Conservation (phyloP, 768 basidiomycete species). For the Leccinum barrowsii region DNA sequence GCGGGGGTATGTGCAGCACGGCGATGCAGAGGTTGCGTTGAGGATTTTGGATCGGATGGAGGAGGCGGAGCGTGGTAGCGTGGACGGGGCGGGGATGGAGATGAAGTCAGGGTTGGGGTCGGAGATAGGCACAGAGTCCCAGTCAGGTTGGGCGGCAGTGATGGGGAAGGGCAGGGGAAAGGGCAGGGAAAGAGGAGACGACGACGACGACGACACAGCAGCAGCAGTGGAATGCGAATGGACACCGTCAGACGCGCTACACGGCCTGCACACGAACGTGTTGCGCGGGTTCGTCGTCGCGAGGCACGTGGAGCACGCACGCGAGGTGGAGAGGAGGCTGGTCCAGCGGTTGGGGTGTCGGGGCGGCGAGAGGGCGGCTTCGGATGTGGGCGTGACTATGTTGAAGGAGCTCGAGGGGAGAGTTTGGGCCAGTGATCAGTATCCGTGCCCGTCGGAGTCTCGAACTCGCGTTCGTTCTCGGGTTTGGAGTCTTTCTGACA, state of each 20-base stretch:
- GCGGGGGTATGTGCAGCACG: too few species aligned
- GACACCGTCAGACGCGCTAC: not conserved
- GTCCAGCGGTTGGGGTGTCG: constrained; percentile 19
- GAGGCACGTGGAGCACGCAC: constrained; percentile 27
- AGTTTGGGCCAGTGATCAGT: too few species aligned
- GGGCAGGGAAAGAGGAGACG: too few species aligned
- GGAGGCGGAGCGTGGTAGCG: not conserved
- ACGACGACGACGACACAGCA: too few species aligned
- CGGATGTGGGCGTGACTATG: constrained; percentile 21
- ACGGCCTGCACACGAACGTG: constrained; percentile 37
- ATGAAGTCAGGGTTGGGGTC: not conserved
- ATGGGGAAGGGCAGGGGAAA: not conserved
- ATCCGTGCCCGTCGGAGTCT: too few species aligned
- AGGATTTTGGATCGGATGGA: too few species aligned
- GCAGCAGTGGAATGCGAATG: too few species aligned
- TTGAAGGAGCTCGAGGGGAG: constrained; percentile 11
- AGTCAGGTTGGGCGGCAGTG: not conserved
- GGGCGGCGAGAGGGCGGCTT: constrained; percentile 20
- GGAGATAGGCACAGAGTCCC: not conserved
- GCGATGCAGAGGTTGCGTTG: too few species aligned
- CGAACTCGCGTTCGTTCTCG: too few species aligned
- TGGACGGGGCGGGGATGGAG: not conserved
- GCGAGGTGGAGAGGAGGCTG: constrained; percentile 30
- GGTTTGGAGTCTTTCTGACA: too few species aligned
- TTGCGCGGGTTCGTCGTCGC: constrained; percentile 37